Percentiles rank a stretch among this genome's conserved stretches.
These are phyloP conservation scores for Trapa incisa DNA, from an alignment of 345 rosid species.

Conservation along the genomic window DNA sequence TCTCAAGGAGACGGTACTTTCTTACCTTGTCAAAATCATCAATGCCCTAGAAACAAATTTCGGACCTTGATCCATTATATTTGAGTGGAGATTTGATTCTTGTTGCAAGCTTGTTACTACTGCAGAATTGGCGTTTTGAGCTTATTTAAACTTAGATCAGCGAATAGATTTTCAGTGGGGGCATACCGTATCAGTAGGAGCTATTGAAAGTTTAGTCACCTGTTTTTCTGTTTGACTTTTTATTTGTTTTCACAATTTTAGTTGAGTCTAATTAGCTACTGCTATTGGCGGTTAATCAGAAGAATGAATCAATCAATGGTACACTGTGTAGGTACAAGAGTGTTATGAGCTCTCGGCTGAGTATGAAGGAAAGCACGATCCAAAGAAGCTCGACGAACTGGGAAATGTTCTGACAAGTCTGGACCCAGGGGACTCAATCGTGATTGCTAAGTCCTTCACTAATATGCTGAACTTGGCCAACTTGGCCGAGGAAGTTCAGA, in stretches of 20 bases:
- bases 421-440: slow-evolving; percentile 96
- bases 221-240: no score
- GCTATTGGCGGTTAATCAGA: neutral
- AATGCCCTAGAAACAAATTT: neutral
- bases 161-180: neutral
- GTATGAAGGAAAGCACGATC: slow-evolving; percentile 74
- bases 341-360: slow-evolving; percentile 90
- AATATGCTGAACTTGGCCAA: slow-evolving; percentile 98
- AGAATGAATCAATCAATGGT: neutral
- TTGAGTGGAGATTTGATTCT: no score
- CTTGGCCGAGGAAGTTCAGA: slow-evolving; percentile 96
- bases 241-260: neutral
- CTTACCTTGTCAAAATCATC: neutral
- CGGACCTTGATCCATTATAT: neutral
- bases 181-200: neutral
- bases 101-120: no score
- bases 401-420: slow-evolving; percentile 74
- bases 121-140: neutral
- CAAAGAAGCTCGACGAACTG: slow-evolving; percentile 74
- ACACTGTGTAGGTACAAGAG: slow-evolving; percentile 61
- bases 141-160: neutral
- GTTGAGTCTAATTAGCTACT: neutral
- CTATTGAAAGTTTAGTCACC: neutral
- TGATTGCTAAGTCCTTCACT: slow-evolving; percentile 74
- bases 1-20: slow-evolving; percentile 76